These are phyloP conservation scores for Coemansia erecta DNA, from an alignment of 192 early-diverging fungal genomes.

Conservation along the genomic window DNA sequence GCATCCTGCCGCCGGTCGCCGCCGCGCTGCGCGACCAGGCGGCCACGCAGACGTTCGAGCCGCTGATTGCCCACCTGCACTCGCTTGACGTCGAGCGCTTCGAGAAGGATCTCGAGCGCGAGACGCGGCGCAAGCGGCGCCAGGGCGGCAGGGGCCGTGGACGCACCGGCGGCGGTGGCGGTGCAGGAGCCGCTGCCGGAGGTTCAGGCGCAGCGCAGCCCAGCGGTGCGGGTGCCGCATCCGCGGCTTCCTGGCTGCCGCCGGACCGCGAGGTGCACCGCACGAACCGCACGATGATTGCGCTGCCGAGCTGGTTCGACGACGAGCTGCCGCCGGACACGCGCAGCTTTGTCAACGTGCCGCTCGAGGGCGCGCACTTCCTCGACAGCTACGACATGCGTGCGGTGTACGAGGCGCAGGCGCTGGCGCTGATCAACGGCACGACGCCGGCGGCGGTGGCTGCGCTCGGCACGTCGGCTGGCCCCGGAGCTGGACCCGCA, in stretches of 20 bases:
- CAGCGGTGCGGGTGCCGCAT: background rate
- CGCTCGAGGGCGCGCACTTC: constrained; percentile 49
- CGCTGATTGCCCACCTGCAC: constrained; percentile 62
- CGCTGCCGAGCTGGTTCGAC: constrained; percentile 44
- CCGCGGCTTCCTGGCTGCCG: background rate
- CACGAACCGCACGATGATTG: constrained; percentile 44
- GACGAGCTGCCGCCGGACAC: constrained; percentile 49
- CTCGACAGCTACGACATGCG: constrained; percentile 43
- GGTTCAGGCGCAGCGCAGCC: background rate
- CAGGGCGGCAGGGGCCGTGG: constrained; percentile 72
- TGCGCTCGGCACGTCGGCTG: background rate
- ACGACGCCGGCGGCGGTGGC: background rate
- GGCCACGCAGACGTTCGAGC: constrained; percentile 59
- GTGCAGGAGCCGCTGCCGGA: background rate
- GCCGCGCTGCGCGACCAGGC: constrained; percentile 53
- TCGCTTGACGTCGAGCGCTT: constrained; percentile 75
- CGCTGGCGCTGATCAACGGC: constrained; percentile 12
- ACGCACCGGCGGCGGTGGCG: background rate
- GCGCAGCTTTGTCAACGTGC: constrained; percentile 39
- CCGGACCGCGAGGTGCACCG: constrained; percentile 41
- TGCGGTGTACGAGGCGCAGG: constrained; percentile 26
- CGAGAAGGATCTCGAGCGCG: constrained; percentile 81
- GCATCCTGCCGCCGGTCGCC: constrained; percentile 66
- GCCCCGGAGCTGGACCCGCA: background rate
- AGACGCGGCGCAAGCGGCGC: constrained; percentile 79